Evolutionary conservation across 1,284 basidiomycete genomes (phyloP).

Genomic region (Coriolopsis trogii): DNA sequence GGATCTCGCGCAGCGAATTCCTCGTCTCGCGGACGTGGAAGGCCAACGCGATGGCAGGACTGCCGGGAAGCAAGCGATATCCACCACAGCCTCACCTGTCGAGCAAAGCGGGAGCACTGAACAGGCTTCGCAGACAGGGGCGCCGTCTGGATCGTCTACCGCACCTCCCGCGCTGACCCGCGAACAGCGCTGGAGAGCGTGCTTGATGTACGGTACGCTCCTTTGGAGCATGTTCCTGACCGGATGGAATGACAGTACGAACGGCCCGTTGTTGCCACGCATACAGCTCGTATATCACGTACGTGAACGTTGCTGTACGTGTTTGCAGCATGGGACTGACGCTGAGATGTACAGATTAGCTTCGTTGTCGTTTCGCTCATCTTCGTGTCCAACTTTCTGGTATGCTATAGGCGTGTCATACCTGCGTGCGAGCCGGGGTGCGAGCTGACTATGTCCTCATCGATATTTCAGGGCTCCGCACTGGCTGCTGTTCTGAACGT

Average conservation of each 20-base stretch:
- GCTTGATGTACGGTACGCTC: constrained; percentile 5
- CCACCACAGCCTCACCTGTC: no score
- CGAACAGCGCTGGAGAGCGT: neutral
- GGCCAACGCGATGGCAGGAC: no score
- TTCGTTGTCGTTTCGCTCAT: constrained; percentile 11
- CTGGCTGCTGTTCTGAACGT: constrained; percentile 55
- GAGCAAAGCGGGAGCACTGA: no score
- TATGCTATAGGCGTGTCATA: constrained; percentile 26
- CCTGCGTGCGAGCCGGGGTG: neutral
- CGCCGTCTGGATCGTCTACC: no score
- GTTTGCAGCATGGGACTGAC: neutral
- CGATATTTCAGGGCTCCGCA: constrained; percentile 49
- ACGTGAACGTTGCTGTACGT: constrained; percentile 17
- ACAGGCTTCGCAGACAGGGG: no score
- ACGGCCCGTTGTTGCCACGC: constrained; percentile 56
- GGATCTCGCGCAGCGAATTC: no score
- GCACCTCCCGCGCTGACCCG: no score
- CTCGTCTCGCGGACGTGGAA: no score
- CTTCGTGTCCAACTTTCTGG: constrained; percentile 40
- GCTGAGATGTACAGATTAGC: constrained; percentile 32
- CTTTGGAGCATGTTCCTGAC: constrained; percentile 8
- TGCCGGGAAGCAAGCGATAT: no score
- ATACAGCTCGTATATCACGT: constrained; percentile 61
- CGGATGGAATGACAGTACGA: constrained; percentile 62
- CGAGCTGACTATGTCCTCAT: neutral